Evolutionary conservation across 768 basidiomycete species (phyloP).

Genomic region (Lactifluus subvellereus): DNA sequence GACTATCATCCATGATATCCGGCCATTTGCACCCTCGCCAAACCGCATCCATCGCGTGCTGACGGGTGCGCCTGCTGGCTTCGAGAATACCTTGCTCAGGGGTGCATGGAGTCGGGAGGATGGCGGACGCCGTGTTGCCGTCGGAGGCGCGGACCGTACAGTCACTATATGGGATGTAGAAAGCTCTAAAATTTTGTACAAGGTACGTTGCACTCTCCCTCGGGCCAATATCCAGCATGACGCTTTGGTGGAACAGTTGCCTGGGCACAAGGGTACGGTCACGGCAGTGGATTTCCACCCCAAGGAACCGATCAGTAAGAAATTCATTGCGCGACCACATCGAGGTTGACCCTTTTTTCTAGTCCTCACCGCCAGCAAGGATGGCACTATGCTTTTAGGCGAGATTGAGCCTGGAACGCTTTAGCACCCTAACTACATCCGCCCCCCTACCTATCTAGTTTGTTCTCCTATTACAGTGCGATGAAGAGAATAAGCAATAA

Average conservation of each 20-base stretch:
- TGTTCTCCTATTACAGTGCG: conserved; percentile 13
- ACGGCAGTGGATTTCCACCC: conserved; percentile 96
- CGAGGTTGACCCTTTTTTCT: conserved; percentile 9
- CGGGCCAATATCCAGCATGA: background rate
- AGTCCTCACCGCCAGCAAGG: conserved; percentile 93
- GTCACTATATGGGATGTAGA: conserved; percentile 87
- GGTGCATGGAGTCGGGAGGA: conserved; percentile 88
- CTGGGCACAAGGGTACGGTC: conserved; percentile 95
- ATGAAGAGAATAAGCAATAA: conserved; percentile 22
- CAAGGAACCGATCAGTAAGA: conserved; percentile 88
- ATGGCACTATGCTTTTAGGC: conserved; percentile 86
- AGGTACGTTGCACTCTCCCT: conserved; percentile 43
- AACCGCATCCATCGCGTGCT: conserved; percentile 73
- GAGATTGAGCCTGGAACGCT: conserved; percentile 66
- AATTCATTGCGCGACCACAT: background rate
- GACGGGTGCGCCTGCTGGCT: conserved; percentile 87
- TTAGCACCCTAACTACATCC: background rate
- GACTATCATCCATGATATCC: conserved; percentile 84
- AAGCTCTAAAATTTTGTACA: conserved; percentile 67
- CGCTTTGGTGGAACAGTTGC: conserved; percentile 46
- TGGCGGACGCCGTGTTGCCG: conserved; percentile 73
- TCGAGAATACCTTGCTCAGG: conserved; percentile 80
- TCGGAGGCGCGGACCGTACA: conserved; percentile 85
- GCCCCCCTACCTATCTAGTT: conserved; percentile 5
- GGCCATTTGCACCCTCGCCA: conserved; percentile 87